Evolutionary conservation across 2,329 filamentous ascomycete genomes (phyloP).

Genomic region (Ascocoryne sarcoides): DNA sequence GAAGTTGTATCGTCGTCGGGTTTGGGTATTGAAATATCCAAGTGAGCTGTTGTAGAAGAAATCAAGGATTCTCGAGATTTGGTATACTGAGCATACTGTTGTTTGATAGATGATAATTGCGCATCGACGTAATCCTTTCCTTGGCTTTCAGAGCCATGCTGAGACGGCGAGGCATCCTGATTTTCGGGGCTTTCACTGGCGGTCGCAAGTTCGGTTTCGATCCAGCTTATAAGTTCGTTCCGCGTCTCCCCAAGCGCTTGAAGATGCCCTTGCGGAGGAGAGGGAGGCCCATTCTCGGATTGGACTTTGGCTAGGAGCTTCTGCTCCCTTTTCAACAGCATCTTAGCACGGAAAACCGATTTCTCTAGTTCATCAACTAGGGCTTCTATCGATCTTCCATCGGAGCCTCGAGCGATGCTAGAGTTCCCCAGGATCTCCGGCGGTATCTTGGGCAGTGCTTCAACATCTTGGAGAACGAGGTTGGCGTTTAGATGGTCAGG

Average conservation of each 20-base stretch:
- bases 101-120: constrained; percentile 33
- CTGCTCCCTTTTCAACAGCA: constrained; percentile 48
- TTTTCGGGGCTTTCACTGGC: constrained; percentile 33
- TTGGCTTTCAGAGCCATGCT: constrained; percentile 8
- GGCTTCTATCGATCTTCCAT: constrained; percentile 36
- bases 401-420: constrained; percentile 16
- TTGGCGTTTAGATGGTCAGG: constrained; percentile 38
- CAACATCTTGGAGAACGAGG: constrained; percentile 16
- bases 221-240: constrained; percentile 55
- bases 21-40: constrained; percentile 5
- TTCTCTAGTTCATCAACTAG: constrained; percentile 47
- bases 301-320: constrained; percentile 40
- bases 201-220: constrained; percentile 51
- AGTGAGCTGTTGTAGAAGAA: constrained; percentile 14
- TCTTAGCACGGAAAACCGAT: constrained; percentile 47
- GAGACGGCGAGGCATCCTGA: constrained; percentile 16
- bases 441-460: constrained; percentile 22
- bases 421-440: constrained; percentile 18
- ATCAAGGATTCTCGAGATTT: constrained; percentile 41
- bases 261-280: constrained; percentile 22
- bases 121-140: constrained; percentile 17
- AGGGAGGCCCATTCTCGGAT: constrained; percentile 1
- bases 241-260: constrained; percentile 47
- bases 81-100: constrained; percentile 47
- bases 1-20: background rate